Evolutionary conservation across 1,284 basidiomycete genomes (phyloP), one percentile per base, ranked within the genome.

Genomic region (Mycena sp.): DNA sequence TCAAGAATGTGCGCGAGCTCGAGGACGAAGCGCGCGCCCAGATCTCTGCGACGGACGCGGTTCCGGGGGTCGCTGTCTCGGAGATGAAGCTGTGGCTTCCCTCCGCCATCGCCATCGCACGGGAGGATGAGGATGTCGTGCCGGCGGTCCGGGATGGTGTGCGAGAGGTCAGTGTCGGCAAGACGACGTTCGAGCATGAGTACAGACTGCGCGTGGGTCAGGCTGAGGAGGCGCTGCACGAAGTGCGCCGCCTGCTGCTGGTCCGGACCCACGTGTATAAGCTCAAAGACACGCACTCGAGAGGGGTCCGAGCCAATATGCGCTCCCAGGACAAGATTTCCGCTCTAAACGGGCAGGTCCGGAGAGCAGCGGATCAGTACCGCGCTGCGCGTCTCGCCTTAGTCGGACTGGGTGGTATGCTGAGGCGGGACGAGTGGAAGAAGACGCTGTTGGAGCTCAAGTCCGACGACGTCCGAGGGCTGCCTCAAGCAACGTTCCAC

Each of bases 201-300:
- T 69, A 62, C 54, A 25, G 64, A 3, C 20, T 69, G 25, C 67
- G 63, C 4, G 54, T 69, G 4, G 71, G 66, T 8, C 62, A 72
- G 37, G 71, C 66, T 1, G 22, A 68, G 39, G 30, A 30, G 30
- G 30, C 30, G 30, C 30, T 30, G 30, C 30, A 30, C 4, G 30
- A 30, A 30, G 30, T 72, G 13, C 70, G 65, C 0, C 65, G 46
- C 9, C 30, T 38, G 44, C 67, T 72, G 13, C 67, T 72, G 4
- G 57, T 30, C 30, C 30, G 30, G 30, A 30, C 30, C 30, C 30
- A 30, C 4, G 30, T 30, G 30, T 30, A 65, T 63, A 46, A 63
- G 37, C 44, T 38, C 30, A 34, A 34, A 34, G 30, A 34, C 30
- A 34, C 30, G 30, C 30, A 34, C 30, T 34, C 30, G 30, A 34